phyloP scores from a whole-genome alignment of 192 early-diverging fungal genomes.

The Backusella parvicylindrica region DNA sequence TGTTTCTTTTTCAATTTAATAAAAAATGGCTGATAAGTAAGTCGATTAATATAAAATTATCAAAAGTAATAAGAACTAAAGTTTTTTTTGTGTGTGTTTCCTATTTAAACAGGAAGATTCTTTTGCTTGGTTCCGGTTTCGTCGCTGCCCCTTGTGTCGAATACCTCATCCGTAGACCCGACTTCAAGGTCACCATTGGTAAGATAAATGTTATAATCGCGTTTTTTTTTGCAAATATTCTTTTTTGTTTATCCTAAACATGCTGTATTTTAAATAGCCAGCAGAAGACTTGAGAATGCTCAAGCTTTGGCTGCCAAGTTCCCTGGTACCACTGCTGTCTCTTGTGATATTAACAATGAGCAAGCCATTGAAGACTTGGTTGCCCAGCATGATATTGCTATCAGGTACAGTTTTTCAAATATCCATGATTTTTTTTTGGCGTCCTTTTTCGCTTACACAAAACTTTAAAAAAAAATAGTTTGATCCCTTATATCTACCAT shows the following conservation, averaged over 20 bases:
- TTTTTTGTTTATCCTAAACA: background rate
- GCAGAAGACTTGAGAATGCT: constrained; percentile 72
- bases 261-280: constrained; percentile 46
- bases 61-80: background rate
- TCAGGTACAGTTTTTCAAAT: constrained; percentile 53
- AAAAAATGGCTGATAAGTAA: constrained; percentile 16
- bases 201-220: constrained; percentile 11
- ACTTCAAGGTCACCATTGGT: constrained; percentile 89
- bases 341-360: constrained; percentile 81
- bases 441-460: background rate
- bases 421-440: background rate
- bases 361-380: constrained; percentile 69
- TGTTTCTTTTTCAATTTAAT: background rate
- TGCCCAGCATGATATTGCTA: constrained; percentile 84
- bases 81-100: no score
- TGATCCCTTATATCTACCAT: constrained; percentile 91
- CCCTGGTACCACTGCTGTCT: constrained; percentile 57
- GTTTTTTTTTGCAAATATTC: background rate
- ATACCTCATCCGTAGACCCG: constrained; percentile 85
- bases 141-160: constrained; percentile 94
- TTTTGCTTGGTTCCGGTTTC: constrained; percentile 96
- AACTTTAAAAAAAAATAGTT: constrained; percentile 47
- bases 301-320: constrained; percentile 64
- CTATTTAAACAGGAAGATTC: constrained; percentile 64
- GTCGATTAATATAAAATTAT: background rate